Conservation (phyloP, 352 stramenopile species). For the Pythium oligandrum region DNA sequence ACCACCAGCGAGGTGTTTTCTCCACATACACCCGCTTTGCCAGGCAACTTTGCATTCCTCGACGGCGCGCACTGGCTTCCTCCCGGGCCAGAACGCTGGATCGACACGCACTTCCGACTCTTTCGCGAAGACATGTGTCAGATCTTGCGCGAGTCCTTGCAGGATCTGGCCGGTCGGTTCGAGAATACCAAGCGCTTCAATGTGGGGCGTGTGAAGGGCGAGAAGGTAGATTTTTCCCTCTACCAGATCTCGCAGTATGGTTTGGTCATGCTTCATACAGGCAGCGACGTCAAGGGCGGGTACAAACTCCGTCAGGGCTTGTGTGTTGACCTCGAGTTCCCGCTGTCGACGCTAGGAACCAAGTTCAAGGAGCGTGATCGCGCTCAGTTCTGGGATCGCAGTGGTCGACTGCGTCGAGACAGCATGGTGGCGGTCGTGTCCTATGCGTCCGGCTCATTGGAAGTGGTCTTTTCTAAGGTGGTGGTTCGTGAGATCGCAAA, state of each 20-base stretch:
- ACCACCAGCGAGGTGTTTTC: constrained; percentile 32
- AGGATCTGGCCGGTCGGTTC: constrained; percentile 24
- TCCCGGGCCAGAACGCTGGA: constrained; percentile 29
- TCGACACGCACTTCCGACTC: constrained; percentile 42
- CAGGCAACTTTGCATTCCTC: constrained; percentile 34
- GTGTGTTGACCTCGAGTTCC: no score
- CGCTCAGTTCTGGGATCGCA: constrained; percentile 24
- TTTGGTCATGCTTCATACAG: constrained; percentile 8
- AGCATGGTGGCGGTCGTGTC: constrained; percentile 32
- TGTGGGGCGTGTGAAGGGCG: constrained; percentile 5
- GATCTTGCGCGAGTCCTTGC: constrained; percentile 28
- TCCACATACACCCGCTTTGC: constrained; percentile 19
- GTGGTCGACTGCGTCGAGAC: constrained; percentile 20
- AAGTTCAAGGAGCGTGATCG: no score
- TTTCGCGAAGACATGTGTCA: constrained; percentile 37
- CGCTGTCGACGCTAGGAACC: no score
- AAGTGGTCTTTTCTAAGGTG: constrained; percentile 35
- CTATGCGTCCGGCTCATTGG: constrained; percentile 8
- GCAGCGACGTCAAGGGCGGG: no score
- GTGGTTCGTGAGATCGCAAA: constrained; percentile 22
- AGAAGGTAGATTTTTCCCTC: constrained; percentile 8
- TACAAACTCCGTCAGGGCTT: no score
- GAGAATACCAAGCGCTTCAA: not conserved
- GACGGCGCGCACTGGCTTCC: constrained; percentile 35
- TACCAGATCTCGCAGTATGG: constrained; percentile 2